Evolutionary conservation across 176 grass and related monocot species (phyloP).

Genomic region (Lolium multiflorum): DNA sequence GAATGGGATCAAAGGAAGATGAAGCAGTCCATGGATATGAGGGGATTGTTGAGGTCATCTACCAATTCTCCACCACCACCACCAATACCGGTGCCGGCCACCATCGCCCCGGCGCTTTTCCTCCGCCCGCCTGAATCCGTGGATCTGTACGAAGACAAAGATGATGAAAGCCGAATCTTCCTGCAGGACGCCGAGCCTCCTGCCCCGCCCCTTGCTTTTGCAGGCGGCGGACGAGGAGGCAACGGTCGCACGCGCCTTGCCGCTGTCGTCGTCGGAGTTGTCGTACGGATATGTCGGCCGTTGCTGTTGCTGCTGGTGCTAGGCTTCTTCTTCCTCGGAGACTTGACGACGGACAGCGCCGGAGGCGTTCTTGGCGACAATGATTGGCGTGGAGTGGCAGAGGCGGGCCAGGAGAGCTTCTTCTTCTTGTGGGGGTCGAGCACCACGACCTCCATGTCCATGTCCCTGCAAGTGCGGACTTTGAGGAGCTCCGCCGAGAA

Average conservation of each 20-base stretch:
- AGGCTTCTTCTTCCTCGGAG: conserved; percentile 21
- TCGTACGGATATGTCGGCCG: not conserved
- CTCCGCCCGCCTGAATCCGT: not conserved
- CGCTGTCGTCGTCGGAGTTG: not conserved
- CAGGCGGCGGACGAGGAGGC: not conserved
- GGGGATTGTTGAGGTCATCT: conserved; percentile 50
- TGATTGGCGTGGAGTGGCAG: not conserved
- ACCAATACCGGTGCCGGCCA: not conserved
- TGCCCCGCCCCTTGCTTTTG: not conserved
- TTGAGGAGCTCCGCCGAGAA: not conserved
- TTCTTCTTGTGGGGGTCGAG: not conserved
- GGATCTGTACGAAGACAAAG: not conserved
- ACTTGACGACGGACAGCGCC: not conserved
- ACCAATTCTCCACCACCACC: not conserved
- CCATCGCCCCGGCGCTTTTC: conserved; percentile 9
- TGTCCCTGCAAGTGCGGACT: not conserved
- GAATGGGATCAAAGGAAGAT: conserved; percentile 43
- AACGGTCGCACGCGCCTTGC: conserved; percentile 4
- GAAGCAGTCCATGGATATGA: conserved; percentile 62
- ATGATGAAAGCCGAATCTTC: not conserved
- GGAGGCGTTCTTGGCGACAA: conserved; percentile 3
- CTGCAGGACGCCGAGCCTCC: conserved; percentile 12
- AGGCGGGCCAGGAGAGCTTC: not conserved
- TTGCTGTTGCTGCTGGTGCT: not conserved
- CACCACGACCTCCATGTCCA: conserved; percentile 16